phyloP scores from a whole-genome alignment of 257 asterid species.

The Solanum habrochaites region DNA sequence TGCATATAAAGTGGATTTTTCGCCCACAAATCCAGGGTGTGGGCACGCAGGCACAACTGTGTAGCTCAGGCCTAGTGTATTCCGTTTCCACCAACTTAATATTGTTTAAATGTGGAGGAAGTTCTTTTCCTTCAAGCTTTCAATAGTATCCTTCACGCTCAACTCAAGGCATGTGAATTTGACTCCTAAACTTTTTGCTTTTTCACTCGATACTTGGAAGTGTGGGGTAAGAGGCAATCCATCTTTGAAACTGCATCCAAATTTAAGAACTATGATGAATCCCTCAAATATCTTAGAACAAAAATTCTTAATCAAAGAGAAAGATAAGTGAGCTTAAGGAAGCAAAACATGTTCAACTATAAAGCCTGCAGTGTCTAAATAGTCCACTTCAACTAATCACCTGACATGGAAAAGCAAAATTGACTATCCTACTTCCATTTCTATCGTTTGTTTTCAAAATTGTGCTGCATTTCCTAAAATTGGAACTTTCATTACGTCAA shows the following conservation, averaged over 20 bases:
- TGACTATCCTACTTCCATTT: too few relatives aligned
- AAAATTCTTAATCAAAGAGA: background rate
- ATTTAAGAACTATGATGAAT: background rate
- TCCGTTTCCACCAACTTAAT: background rate
- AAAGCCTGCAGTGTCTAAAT: background rate
- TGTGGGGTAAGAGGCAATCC: background rate
- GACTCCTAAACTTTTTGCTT: conserved; percentile 27
- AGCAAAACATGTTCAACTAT: background rate
- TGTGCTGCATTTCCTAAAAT: too few relatives aligned
- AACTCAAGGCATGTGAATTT: conserved; percentile 29
- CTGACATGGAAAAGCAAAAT: too few relatives aligned
- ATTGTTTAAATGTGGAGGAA: conserved; percentile 5
- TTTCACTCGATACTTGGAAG: conserved; percentile 29
- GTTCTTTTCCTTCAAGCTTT: conserved; percentile 21
- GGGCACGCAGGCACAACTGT: too few relatives aligned
- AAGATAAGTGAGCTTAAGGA: background rate
- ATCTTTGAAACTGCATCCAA: conserved; percentile 16
- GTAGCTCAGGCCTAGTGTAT: background rate
- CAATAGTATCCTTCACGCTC: conserved; percentile 30
- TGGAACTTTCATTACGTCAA: too few relatives aligned
- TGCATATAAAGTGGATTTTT: background rate
- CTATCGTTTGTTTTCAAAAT: too few relatives aligned
- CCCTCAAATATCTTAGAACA: background rate
- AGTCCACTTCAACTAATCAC: background rate
- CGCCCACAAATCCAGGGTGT: too few relatives aligned